phyloP scores from a whole-genome alignment of 768 basidiomycete species.

The Fistulinella prunicolor region DNA sequence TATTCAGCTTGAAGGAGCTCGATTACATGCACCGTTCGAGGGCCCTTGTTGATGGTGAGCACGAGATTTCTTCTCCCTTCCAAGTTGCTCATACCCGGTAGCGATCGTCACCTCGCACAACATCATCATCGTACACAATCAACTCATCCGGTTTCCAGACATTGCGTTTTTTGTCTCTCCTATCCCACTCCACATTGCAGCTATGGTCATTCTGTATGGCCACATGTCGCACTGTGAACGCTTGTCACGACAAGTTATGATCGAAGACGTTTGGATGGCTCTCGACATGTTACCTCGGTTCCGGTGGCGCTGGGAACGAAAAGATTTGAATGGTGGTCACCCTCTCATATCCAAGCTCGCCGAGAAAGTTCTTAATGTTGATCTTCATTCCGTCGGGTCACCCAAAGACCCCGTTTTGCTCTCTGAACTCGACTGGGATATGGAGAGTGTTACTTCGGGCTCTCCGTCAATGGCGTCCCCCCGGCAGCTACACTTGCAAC shows the following conservation, averaged over 20 bases:
- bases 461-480: conserved; percentile 27
- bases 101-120: conserved; percentile 88
- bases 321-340: conserved; percentile 74
- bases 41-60: conserved; percentile 75
- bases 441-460: conserved; percentile 32
- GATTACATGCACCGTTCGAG: conserved; percentile 60
- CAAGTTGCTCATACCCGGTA: conserved; percentile 25
- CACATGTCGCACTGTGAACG: conserved; percentile 77
- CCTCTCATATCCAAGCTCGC: conserved; percentile 83
- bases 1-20: conserved; percentile 76
- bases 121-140: conserved; percentile 79
- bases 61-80: not conserved
- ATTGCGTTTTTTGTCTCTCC: conserved; percentile 88
- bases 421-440: conserved; percentile 46
- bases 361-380: conserved; percentile 73
- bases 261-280: conserved; percentile 84
- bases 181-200: conserved; percentile 84
- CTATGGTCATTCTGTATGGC: conserved; percentile 88
- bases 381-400: conserved; percentile 54
- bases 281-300: conserved; percentile 86
- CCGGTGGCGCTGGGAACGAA: conserved; percentile 91
- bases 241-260: conserved; percentile 58
- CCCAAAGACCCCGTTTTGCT: conserved; percentile 41
- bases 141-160: conserved; percentile 80
- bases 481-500: conserved; percentile 26